Evolutionary conservation across 495 filamentous ascomycete species (phyloP), one percentile per base, ranked within the genome.

Genomic region (Penicillium verhagenii): DNA sequence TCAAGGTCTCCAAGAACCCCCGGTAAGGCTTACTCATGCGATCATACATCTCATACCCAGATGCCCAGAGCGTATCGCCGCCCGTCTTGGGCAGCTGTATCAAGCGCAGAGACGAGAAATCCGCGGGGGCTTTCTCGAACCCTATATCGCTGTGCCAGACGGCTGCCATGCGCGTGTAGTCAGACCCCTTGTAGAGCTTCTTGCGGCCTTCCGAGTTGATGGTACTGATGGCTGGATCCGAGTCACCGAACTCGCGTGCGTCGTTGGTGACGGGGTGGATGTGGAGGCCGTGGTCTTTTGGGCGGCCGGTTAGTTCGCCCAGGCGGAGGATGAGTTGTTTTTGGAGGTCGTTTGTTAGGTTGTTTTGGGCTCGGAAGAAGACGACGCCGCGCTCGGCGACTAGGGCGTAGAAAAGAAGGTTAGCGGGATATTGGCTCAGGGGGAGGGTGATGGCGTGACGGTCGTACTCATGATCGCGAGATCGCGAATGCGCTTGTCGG

Each of bases 341-440:
- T 56, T 88, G 84, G 16, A 83, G 72, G 16, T 86, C 81, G 55
- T 87, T 77, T 54, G 77, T 78, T 5, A 89, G 67, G 47, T 73
- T 78, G 65, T 90, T 80, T 58, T 92, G 89, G 31, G 82, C 78
- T 24, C 88, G 86, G 72, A 94, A 90, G 75, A 91, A 91, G 35
- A 92, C 89, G 0, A 94, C 90, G 3, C 88, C 88, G 0, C 89
- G 84, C 57, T 86, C 84, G 14, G 89, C 92, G 58, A 94, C 89
- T 92, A 23, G 4, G 48, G n/a, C 11, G 26, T 5, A 14, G 88
- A 91, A 24, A 3, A 52, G 5, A 24, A 25, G 2, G 10, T 19
- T 20, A 23, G 47, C 40, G 18, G 25, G 37, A 16, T 18, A 35
- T 2, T 20, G n/a, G 18, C n/a, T 20, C 25, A 26, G 11, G 14